phyloP scores from a whole-genome alignment of 1,284 basidiomycete species.

The Marasmius fiardii region DNA sequence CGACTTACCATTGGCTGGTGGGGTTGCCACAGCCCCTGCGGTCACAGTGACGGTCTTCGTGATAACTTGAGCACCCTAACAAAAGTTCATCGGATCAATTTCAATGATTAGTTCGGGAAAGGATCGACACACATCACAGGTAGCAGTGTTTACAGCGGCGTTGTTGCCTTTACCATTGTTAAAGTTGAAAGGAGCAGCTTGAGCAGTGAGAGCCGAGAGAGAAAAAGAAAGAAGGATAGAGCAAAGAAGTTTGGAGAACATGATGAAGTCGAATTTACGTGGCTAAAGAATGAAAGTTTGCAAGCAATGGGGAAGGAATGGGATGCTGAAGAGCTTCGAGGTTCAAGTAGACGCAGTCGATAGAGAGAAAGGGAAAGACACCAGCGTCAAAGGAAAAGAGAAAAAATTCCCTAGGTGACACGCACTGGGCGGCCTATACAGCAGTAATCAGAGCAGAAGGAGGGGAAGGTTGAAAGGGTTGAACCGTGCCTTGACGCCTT shows the following conservation, averaged over 20 bases:
- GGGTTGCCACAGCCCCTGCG: slow-evolving; percentile 23
- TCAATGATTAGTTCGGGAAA: not conserved
- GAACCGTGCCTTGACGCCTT: not conserved
- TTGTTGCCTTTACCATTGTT: slow-evolving; percentile 10
- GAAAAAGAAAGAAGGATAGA: slow-evolving; percentile 27
- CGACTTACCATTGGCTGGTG: slow-evolving; percentile 10
- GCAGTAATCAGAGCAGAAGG: slow-evolving; percentile 1
- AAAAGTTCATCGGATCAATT: not conserved
- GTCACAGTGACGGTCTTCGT: slow-evolving; percentile 22
- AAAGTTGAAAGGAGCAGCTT: slow-evolving; percentile 20
- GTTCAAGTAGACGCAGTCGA: not conserved
- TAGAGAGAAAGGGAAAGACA: not conserved
- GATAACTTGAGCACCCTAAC: slow-evolving; percentile 4
- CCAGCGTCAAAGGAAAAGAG: not conserved
- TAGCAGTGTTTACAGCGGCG: slow-evolving; percentile 15
- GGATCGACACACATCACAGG: slow-evolving; percentile 10
- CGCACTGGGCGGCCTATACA: not conserved
- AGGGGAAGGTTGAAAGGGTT: not conserved
- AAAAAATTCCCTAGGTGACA: not conserved
- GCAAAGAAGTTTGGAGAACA: slow-evolving; percentile 29
- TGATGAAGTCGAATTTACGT: slow-evolving; percentile 17
- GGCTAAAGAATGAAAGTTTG: not conserved
- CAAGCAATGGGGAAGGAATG: slow-evolving; percentile 14
- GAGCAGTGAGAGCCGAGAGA: slow-evolving; percentile 25
- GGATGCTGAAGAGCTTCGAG: slow-evolving; percentile 3